Conservation (phyloP, 2,329 filamentous ascomycete species). For the Botrytis sinoallii region DNA sequence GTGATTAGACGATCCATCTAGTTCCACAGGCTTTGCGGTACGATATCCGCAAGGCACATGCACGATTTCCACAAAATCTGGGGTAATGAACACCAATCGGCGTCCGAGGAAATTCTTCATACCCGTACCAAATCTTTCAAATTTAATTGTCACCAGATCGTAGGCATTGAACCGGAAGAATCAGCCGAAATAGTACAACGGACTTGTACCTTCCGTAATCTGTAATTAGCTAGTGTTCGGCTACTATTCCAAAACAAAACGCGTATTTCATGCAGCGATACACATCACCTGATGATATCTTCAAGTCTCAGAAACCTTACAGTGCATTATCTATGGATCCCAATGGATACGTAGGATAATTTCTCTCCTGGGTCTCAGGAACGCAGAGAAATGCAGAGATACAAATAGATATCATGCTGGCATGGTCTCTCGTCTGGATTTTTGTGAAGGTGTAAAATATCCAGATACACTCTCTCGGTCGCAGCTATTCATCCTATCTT, state of each 20-base stretch:
- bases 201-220: background rate
- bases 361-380: background rate
- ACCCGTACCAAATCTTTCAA: background rate
- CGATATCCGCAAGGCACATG: conserved; percentile 9
- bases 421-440: background rate
- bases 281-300: background rate
- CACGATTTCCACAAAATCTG: conserved; percentile 10
- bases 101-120: background rate
- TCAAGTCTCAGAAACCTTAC: background rate
- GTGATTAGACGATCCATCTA: background rate
- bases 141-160: conserved; percentile 4
- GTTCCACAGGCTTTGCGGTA: conserved; percentile 14
- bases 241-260: background rate
- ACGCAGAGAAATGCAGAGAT: background rate
- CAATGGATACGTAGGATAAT: too few relatives aligned
- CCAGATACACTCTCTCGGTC: background rate
- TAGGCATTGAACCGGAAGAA: background rate
- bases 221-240: background rate
- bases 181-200: background rate
- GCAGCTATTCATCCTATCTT: background rate
- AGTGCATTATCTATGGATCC: background rate
- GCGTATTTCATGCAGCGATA: too few relatives aligned
- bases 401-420: background rate
- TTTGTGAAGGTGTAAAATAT: background rate
- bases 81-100: conserved; percentile 6